phyloP scores from a whole-genome alignment of 345 rosid genomes.

The Arabis hirsuta region DNA sequence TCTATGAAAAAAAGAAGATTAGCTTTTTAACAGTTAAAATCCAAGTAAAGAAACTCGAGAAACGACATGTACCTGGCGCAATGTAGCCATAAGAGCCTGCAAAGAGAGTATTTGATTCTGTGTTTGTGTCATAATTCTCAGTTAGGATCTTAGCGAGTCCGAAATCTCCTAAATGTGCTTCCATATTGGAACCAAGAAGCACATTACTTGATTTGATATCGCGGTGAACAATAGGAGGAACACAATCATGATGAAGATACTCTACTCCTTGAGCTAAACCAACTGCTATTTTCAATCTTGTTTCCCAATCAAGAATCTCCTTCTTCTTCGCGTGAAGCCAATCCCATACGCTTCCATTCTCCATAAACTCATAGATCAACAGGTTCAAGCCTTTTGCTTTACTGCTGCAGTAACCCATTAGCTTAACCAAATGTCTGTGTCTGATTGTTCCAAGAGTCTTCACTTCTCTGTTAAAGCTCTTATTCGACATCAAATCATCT shows the following conservation, averaged over 20 bases:
- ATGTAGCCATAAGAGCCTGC: constrained; percentile 96
- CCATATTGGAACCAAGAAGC: constrained; percentile 77
- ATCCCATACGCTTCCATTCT: constrained; percentile 93
- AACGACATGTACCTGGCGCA: constrained; percentile 72
- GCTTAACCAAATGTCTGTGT: constrained; percentile 87
- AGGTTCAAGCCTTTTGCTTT: constrained; percentile 67
- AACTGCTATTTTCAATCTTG: constrained; percentile 70
- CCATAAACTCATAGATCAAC: constrained; percentile 89
- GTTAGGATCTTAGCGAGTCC: constrained; percentile 79
- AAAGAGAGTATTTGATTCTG: constrained; percentile 74
- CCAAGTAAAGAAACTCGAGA: constrained; percentile 1
- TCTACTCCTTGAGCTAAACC: constrained; percentile 89
- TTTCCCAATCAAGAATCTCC: constrained; percentile 71
- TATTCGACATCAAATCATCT: constrained; percentile 67
- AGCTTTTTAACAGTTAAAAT: background rate
- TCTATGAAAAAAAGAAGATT: constrained; percentile 48
- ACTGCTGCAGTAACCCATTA: constrained; percentile 80
- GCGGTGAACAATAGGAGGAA: constrained; percentile 77
- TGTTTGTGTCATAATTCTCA: constrained; percentile 59
- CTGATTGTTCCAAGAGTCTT: constrained; percentile 75
- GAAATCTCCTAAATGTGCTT: constrained; percentile 93
- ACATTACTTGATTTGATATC: constrained; percentile 92
- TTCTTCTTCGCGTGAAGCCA: constrained; percentile 74
- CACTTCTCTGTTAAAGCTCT: constrained; percentile 81
- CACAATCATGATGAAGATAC: constrained; percentile 92